Evolutionary conservation across 768 basidiomycete species (phyloP).

Genomic region (Lentinula raphanica): DNA sequence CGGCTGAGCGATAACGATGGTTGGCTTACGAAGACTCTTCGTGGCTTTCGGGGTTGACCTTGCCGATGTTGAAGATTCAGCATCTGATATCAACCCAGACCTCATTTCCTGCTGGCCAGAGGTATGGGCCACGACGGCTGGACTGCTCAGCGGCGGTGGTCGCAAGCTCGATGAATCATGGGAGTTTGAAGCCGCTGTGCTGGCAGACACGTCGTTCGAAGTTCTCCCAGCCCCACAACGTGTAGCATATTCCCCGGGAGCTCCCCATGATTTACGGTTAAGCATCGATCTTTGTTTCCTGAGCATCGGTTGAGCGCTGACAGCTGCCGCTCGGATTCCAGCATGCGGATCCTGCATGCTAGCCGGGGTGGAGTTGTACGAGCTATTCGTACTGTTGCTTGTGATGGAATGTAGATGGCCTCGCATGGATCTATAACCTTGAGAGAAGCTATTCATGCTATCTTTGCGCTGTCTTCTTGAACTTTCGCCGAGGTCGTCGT

Average conservation of each 20-base stretch:
- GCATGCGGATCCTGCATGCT: slow-evolving; percentile 1
- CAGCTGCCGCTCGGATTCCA: slow-evolving; percentile 4
- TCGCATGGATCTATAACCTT: background rate
- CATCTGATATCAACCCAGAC: background rate
- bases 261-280: slow-evolving; percentile 4
- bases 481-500: background rate
- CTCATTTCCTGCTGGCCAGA: background rate
- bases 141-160: slow-evolving; percentile 4
- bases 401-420: background rate
- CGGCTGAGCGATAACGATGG: background rate
- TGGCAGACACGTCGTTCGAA: background rate
- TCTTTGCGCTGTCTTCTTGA: background rate
- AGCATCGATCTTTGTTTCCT: slow-evolving; percentile 9
- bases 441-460: background rate
- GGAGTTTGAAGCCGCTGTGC: background rate
- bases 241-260: slow-evolving; percentile 1
- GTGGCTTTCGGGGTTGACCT: background rate
- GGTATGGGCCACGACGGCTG: background rate
- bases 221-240: background rate
- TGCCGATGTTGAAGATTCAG: background rate
- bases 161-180: background rate
- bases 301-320: background rate
- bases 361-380: background rate
- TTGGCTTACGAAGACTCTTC: background rate
- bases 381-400: background rate